Evolutionary conservation across 495 filamentous ascomycete species (phyloP).

Genomic region (Aspergillus diversus): DNA sequence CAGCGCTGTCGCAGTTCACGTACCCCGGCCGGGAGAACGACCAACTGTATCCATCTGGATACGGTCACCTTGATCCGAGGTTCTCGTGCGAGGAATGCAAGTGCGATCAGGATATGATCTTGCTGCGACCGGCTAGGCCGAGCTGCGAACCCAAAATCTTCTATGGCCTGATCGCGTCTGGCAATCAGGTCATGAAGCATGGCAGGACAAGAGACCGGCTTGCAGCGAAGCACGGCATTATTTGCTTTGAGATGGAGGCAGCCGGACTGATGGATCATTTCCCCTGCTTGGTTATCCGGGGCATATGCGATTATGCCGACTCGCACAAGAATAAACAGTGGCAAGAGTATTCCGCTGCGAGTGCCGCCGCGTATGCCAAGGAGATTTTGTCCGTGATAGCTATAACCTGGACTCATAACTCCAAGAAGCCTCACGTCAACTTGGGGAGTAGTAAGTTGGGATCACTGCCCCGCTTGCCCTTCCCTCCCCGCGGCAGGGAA

Average conservation of each 20-base stretch:
- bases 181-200: conserved; percentile 32
- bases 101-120: neutral
- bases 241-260: conserved; percentile 30
- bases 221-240: neutral
- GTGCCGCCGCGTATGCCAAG: conserved; percentile 4
- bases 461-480: too few species aligned
- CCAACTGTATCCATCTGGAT: neutral
- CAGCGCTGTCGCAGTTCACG: neutral
- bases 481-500: too few species aligned
- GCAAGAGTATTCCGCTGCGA: conserved; percentile 33
- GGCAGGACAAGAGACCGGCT: conserved; percentile 25
- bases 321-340: conserved; percentile 34
- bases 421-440: too few species aligned
- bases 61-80: neutral
- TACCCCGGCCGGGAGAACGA: neutral
- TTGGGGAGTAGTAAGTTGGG: too few species aligned
- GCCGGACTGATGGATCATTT: conserved; percentile 19
- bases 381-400: too few species aligned
- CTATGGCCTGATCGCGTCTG: conserved; percentile 34
- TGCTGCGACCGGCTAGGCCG: neutral
- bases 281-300: conserved; percentile 31
- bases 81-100: neutral
- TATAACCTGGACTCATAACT: too few species aligned
- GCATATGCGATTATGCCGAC: conserved; percentile 38
- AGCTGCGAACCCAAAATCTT: conserved; percentile 17